These are phyloP conservation scores for Colletotrichum sp. DNA, from an alignment of 2,329 filamentous ascomycete genomes.

Conservation along the genomic window DNA sequence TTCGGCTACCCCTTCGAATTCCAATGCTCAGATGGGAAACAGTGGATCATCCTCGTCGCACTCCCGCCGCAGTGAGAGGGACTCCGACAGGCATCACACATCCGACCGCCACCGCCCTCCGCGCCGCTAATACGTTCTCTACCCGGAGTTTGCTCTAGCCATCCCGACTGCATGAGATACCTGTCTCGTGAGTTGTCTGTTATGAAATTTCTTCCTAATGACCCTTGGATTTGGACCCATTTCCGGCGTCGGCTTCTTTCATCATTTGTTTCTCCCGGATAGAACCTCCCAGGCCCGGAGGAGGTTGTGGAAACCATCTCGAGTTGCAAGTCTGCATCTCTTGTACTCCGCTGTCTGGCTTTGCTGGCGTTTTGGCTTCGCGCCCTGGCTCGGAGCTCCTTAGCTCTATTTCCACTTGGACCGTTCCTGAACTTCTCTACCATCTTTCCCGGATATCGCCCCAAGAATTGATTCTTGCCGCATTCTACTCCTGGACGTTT, in stretches of 20 bases:
- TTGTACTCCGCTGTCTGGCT: conserved; percentile 10
- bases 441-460: conserved; percentile 2
- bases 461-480: conserved; percentile 13
- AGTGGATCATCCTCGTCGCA: conserved; percentile 35
- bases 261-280: conserved; percentile 21
- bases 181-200: conserved; percentile 17
- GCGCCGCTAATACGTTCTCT: conserved; percentile 35
- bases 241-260: conserved; percentile 21
- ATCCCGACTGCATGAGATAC: conserved; percentile 18
- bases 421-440: neutral
- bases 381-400: neutral
- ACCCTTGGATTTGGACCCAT: conserved; percentile 19
- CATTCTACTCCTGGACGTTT: conserved; percentile 18
- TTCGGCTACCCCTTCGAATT: conserved; percentile 40
- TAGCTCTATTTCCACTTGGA: conserved; percentile 1
- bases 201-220: conserved; percentile 22
- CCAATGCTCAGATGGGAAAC: conserved; percentile 43
- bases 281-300: conserved; percentile 9
- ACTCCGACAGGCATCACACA: conserved; percentile 43
- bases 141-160: conserved; percentile 1
- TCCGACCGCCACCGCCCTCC: conserved; percentile 43
- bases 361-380: conserved; percentile 12
- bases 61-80: conserved; percentile 45
- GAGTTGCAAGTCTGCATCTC: conserved; percentile 25
- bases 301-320: conserved; percentile 7